Evolutionary conservation across 768 basidiomycete species (phyloP), one percentile per base, ranked within the genome.

Genomic region (Boletellus ananas): DNA sequence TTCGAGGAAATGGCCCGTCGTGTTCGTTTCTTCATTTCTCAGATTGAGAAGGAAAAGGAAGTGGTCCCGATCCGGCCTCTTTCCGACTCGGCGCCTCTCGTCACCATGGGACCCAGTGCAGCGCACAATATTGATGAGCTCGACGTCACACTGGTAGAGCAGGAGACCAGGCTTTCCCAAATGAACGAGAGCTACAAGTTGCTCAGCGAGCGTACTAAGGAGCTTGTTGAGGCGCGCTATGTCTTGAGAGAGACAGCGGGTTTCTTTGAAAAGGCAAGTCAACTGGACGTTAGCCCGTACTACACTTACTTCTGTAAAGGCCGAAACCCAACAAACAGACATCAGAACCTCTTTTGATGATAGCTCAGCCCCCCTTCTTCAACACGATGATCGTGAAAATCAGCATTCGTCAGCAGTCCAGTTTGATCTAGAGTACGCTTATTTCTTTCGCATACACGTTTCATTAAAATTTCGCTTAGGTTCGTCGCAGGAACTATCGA

Each of bases 401-500:
- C 83, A 82, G 56, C 82, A 70, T 63, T 72, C 76, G 4, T 64
- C 70, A 4, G 73, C 63, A 40, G 70, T 81, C 33, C 83, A 84
- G 60, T 85, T 97, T 59, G 94, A 97, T 66, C 79, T 98, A 36
- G 96, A 99, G 87, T 93, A 58, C 50, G 85, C 64, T 9, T 16
- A 31, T 7, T 46, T 31, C 45, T 35, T 34, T 50, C 47, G 36
- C 4, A 34, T 23, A 4, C 34, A 16, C 9, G 29, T 45, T 23
- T 48, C 18, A 7, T 14, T 55, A 12, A 58, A 23, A 21, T 36
- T 27, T 12, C 52, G 4, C n/a, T 11, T 16, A 92, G 90, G 59
- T 99, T 99, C 60, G 88, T 99, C 20, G 86, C 96, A 4, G 96
- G 96, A 23, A 97, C 95, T 0, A 93, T 98, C 56, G 94, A 98